A percentile compares a stretch with the other conserved stretches of the same genome.
phyloP scores from a whole-genome alignment of 768 basidiomycete species.

The Ephemerocybe angulata region DNA sequence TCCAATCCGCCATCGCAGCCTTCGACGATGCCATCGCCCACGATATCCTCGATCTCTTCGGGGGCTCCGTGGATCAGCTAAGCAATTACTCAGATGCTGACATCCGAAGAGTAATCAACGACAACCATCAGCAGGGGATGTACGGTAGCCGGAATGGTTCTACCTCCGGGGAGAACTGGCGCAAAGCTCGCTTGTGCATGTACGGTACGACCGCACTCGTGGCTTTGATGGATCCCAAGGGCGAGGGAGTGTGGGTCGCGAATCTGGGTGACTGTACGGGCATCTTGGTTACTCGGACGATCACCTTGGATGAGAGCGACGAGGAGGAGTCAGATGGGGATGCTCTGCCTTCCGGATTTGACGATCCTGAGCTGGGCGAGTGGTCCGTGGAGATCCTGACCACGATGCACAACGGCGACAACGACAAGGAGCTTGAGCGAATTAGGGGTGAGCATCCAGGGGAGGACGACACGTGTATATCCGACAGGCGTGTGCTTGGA shows the following conservation, averaged over 20 bases:
- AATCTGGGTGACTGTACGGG: constrained; percentile 80
- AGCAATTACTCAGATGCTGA: constrained; percentile 50
- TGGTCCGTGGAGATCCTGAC: constrained; percentile 65
- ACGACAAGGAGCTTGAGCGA: constrained; percentile 61
- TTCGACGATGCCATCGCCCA: constrained; percentile 68
- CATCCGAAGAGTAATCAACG: constrained; percentile 61
- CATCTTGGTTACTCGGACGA: constrained; percentile 38
- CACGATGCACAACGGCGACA: constrained; percentile 67
- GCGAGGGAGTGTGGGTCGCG: constrained; percentile 71
- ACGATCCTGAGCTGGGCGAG: constrained; percentile 34
- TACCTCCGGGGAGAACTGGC: constrained; percentile 47
- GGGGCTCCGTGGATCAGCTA: constrained; percentile 46
- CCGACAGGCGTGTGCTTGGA: constrained; percentile 67
- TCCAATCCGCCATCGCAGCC: constrained; percentile 53
- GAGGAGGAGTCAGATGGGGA: not conserved
- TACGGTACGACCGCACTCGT: constrained; percentile 77
- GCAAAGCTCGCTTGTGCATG: constrained; percentile 68
- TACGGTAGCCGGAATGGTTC: not conserved
- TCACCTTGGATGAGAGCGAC: constrained; percentile 6
- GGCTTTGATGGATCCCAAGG: constrained; percentile 66
- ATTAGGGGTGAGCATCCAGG: constrained; percentile 58
- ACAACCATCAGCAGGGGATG: constrained; percentile 35
- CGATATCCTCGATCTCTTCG: constrained; percentile 62
- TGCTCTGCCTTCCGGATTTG: not conserved
- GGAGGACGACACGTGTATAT: constrained; percentile 62